These are phyloP conservation scores for Corylus americana DNA, from an alignment of 306 rosid genomes.

Conservation along the genomic window DNA sequence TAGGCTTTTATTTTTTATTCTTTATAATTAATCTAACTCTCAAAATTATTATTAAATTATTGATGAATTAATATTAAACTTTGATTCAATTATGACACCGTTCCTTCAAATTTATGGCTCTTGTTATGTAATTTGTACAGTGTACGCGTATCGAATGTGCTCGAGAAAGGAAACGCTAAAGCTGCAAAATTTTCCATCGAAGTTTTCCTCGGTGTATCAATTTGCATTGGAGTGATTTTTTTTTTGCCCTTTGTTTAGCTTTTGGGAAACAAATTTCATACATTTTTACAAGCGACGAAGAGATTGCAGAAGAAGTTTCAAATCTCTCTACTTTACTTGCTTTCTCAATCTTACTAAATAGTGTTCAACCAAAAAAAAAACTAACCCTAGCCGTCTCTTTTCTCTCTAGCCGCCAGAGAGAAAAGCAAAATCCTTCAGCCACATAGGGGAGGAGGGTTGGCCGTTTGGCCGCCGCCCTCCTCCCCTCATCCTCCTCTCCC, in stretches of 20 bases:
- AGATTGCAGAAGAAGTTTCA: constrained; percentile 40
- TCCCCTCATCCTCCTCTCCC: too few relatives aligned
- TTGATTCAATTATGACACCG: too few relatives aligned
- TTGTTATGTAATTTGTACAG: constrained; percentile 25
- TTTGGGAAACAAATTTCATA: constrained; percentile 48
- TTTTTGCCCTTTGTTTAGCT: constrained; percentile 44
- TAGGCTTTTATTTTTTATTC: not conserved
- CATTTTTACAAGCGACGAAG: constrained; percentile 41
- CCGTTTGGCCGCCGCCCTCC: too few relatives aligned
- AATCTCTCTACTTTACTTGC: constrained; percentile 52
- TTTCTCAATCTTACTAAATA: constrained; percentile 42
- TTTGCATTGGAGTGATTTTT: constrained; percentile 33
- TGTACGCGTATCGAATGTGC: constrained; percentile 61
- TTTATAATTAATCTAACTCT: too few relatives aligned
- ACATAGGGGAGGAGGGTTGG: too few relatives aligned
- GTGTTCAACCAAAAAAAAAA: constrained; percentile 53
- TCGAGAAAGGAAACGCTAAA: constrained; percentile 56
- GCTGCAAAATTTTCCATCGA: constrained; percentile 51
- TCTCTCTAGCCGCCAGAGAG: too few relatives aligned
- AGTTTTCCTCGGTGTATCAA: constrained; percentile 44
- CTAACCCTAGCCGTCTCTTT: too few relatives aligned
- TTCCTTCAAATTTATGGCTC: not conserved
- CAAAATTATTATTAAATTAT: too few relatives aligned
- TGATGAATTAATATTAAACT: too few relatives aligned
- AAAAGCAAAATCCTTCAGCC: too few relatives aligned